Evolutionary conservation across 352 stramenopile genomes (phyloP), one percentile per base, ranked within the genome.

Genomic region (Globisporangium camurandrum): DNA sequence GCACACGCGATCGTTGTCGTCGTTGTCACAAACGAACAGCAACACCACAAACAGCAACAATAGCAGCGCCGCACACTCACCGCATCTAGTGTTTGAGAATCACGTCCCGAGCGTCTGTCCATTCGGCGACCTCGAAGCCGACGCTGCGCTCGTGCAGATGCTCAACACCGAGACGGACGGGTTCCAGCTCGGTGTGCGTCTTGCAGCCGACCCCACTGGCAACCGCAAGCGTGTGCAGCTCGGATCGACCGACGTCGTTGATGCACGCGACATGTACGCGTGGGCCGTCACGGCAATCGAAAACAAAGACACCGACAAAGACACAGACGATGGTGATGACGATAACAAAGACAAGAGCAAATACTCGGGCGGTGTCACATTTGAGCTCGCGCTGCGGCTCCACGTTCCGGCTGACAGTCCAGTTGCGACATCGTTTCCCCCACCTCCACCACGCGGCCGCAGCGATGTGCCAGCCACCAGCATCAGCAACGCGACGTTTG

Each of bases 301-400:
- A 10, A 12, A 51, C 19, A n/a, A n/a, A n/a, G n/a, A n/a, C n/a
- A n/a, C n/a, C n/a, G n/a, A n/a, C n/a, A n/a, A n/a, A n/a, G n/a
- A n/a, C n/a, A n/a, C n/a, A n/a, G 12, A 46, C 30, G 20, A 26
- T 22, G 17, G 11, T 24, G n/a, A 50, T 22, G n/a, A n/a, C n/a
- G n/a, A n/a, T n/a, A n/a, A n/a, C n/a, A n/a, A n/a, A n/a, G 12
- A 46, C 30, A 23, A 26, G 17, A n/a, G 11, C 30, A 16, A 50
- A 19, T 28, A 22, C 41, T 49, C 8, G 20, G 34, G 40, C 3
- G 75, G 82, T 4, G 59, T 87, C 36, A 85, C 71, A 10, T 88
- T 93, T 43, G 82, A 93, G 47, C 66, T 89, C 50, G 67, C 76
- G 4, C 55, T 88, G 9, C 70, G 81, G 6, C 59, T 65, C 7